Evolutionary conservation across 2,329 filamentous ascomycete species (phyloP).

Genomic region (Cladophialophora immunda): DNA sequence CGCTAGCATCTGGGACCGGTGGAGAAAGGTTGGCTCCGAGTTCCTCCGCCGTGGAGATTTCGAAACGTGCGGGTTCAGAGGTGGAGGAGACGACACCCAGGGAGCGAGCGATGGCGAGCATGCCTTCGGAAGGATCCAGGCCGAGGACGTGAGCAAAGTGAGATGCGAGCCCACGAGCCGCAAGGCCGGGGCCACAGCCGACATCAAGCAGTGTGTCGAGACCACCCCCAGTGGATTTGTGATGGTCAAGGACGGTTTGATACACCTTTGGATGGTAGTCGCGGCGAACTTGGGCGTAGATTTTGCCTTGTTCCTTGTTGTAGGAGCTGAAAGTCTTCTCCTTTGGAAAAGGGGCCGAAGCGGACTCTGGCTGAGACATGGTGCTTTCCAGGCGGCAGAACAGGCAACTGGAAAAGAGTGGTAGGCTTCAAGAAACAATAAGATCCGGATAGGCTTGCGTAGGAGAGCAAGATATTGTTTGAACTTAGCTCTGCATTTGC

Average conservation of each 20-base stretch:
- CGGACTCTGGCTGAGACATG: background rate
- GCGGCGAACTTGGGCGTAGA: conserved; percentile 55
- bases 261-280: conserved; percentile 59
- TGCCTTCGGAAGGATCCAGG: conserved; percentile 61
- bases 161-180: conserved; percentile 54
- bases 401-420: background rate
- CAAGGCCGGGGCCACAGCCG: conserved; percentile 66
- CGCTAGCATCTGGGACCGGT: conserved; percentile 46
- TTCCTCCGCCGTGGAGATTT: conserved; percentile 55
- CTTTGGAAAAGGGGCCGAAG: conserved; percentile 6
- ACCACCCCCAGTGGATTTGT: conserved; percentile 56
- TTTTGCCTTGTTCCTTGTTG: conserved; percentile 53
- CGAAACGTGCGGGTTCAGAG: conserved; percentile 51
- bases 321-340: conserved; percentile 57
- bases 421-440: background rate
- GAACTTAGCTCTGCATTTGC: background rate
- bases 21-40: conserved; percentile 46
- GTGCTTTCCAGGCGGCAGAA: background rate
- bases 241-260: conserved; percentile 56
- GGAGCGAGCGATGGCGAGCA: conserved; percentile 59
- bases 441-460: too few species aligned
- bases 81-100: conserved; percentile 41
- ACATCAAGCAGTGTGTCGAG: conserved; percentile 60
- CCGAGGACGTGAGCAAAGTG: conserved; percentile 59
- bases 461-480: background rate